Base-by-base conservation (phyloP, 2,329 filamentous ascomycete species). In the Neofusicoccum kwambonambiense region DNA sequence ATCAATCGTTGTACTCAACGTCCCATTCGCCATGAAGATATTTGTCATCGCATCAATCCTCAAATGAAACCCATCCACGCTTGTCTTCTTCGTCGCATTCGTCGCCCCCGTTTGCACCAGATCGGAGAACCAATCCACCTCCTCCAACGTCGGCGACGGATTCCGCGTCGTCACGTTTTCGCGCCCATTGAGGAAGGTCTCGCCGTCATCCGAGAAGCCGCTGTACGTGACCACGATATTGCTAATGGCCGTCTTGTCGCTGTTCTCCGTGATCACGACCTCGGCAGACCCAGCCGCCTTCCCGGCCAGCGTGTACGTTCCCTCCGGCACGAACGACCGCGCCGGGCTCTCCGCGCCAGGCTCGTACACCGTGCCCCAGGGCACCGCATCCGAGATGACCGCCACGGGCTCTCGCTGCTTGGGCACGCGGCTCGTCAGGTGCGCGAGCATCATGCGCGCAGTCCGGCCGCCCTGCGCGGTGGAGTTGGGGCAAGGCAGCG, bases 371-470 rank as follows among this genome's bases (percentile, higher is more conserved):
- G 66, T 73, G 5, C 71, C 77, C 77, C 77, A 79, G 0, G 76
- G 74, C 19, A 79, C 69, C 3, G 52, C 47, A 58, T 77, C 71
- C 0, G 75, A 67, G 8, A 76, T 68, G 1, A 70, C 39, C 4
- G 69, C 69, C 1, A 78, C 72, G 0, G 68, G 39, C 2, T 64
- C 65, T 0, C 68, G 56, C 1, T 51, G 39, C 7, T 69, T 52
- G 7, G 77, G 76, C 47, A 72, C 42, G 3, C 79, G 75, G 47
- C 67, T 71, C 1, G 71, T 76, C 3, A 80, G 72, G 11, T 67
- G 69, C 0, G 81, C 81, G 8, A 83, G 41, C 78, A 83, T 81
- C 1, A 81, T 58, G 7, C 80, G 77, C 22, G 77, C 72, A 5
- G 72, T 73, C 7, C 78, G 73, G 1, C 75, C 78, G 2, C 78